Base-by-base conservation (phyloP, 345 rosid genomes). In the Camelina hispida region DNA sequence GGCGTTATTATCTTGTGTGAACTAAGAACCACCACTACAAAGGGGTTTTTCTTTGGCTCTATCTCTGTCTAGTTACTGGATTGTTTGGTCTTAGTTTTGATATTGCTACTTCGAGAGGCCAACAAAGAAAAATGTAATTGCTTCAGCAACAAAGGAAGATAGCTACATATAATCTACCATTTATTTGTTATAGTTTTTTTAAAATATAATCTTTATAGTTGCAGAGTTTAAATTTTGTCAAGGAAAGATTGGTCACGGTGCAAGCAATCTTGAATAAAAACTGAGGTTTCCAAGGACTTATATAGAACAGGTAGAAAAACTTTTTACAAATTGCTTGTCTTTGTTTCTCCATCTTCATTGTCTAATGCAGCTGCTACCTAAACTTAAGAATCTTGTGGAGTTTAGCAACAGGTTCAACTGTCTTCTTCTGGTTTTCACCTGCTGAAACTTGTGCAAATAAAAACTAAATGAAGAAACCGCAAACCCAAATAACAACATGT, bases 221-320 rank as follows among this genome's bases (percentile, higher is more conserved):
- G 81, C 93, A 90, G 91, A 83, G 84, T 43, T 80, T 90, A 1
- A 62, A 81, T 87, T 72, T 80, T 93, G 79, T 88, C 98, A 44
- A 82, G 80, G 79, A 93, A 85, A 82, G 68, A 91, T 86, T 17
- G 88, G 98, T 95, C 96, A 95, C 0, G 83, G 83, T 40, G 25
- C 25, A 23, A 23, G 81, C 69, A 78, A 56, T 88, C 78, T 81
- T 87, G 47, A 44, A 44, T 9, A 44, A 44, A 44, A 44, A n/a
- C 1, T 44, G 18, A 44, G 17, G 50, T 44, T 44, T 48, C 11
- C 53, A 16, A 16, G 16, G 53, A 48, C 53, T n/a, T 23, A 2
- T 23, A 23, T 46, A 9, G 18, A 46, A 46, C 18, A 46, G 10
- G 6, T 17, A 46, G 51, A 46, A 46, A n/a, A 46, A 42, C 51